Evolutionary conservation across 108 stramenopile species (phyloP), one percentile per base, ranked within the genome.

Genomic region (Conticribra weissflogii): DNA sequence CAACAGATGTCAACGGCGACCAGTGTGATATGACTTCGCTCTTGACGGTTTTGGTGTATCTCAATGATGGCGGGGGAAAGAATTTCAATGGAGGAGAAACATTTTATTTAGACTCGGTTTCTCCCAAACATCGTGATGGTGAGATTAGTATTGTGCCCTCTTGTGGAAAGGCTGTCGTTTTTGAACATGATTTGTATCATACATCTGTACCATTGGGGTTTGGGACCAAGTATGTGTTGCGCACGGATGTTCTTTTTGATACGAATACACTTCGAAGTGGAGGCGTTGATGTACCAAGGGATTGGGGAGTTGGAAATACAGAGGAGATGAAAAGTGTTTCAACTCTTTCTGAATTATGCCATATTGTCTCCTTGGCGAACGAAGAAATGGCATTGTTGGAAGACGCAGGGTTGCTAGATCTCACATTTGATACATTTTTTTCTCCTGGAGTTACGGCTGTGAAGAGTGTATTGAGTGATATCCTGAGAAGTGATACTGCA

Each of bases 121-220:
- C 45, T 31, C 22, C 21, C 3, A 59, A 57, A 41, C 5, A 41
- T 41, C 5, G 12, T 3, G 45, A 50, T 9, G 45, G 21, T 24
- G 41, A 54, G 28, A 72, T 71, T 16, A 76, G 44, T 12, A 50
- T 88, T 14, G 79, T 64, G 22, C 88, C 91, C 9, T 47, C 78
- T 8, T 44, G 56, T 22, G 91, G 91, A 16, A 79, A 64, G 9
- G 72, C 69, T 17, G 86, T 88, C 9, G 53, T 92, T 3, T 92
- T 92, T 59, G 88, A 89, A 49, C 91, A 92, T 69, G 88, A 88
- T 68, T 68, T 92, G 25, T 92, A 65, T 55, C 91, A 92, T 72
- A 72, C 85, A 34, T 86, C 86, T 28, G 65, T 63, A n/a, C 81
- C 86, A 15, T 61, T 89, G 60, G 31, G n/a, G 3, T 79, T 62